Evolutionary conservation across 176 grass and related monocot genomes (phyloP).

Genomic region (Oryza meridionalis): DNA sequence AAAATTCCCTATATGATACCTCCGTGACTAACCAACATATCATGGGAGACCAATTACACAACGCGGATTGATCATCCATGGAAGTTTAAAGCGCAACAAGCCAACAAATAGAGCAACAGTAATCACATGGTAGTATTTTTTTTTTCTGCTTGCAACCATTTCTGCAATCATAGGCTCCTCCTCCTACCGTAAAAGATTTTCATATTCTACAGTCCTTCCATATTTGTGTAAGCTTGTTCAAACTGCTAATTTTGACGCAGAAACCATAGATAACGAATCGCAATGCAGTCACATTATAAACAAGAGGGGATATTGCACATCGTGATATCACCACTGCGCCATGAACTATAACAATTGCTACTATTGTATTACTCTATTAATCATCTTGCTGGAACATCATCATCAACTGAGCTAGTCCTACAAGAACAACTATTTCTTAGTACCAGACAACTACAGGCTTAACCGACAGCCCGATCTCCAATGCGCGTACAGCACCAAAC

Average conservation of each 20-base stretch:
- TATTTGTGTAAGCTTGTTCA: neutral
- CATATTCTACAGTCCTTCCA: neutral
- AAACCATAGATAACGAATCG: neutral
- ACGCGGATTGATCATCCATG: neutral
- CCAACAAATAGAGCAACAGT: neutral
- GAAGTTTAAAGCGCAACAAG: neutral
- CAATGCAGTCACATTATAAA: neutral
- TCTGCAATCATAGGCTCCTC: neutral
- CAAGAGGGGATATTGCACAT: neutral
- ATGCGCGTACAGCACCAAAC: neutral
- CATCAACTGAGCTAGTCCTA: neutral
- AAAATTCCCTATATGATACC: neutral
- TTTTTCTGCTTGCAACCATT: neutral
- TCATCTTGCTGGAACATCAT: neutral
- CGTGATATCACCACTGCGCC: neutral
- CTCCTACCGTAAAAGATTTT: neutral
- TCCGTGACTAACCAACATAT: neutral
- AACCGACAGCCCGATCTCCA: constrained; percentile 6
- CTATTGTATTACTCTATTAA: neutral
- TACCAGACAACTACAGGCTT: neutral
- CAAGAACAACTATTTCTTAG: neutral
- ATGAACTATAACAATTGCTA: neutral
- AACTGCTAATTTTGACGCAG: neutral
- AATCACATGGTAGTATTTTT: neutral
- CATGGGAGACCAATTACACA: neutral